phyloP scores from a whole-genome alignment of 1,284 basidiomycete species.

The Volvariella surrecta region DNA sequence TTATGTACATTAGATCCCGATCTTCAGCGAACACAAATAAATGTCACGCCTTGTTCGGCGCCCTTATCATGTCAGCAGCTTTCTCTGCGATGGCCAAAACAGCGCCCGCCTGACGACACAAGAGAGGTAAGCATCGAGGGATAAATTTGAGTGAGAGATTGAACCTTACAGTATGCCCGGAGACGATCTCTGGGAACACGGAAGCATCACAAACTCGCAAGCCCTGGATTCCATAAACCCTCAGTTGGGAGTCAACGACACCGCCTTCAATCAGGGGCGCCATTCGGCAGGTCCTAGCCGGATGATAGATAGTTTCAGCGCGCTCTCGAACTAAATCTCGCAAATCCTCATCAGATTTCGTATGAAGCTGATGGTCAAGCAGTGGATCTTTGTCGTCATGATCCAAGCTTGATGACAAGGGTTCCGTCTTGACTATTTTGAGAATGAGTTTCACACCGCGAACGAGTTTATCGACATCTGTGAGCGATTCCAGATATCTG shows the following conservation, averaged over 20 bases:
- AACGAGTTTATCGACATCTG: constrained; percentile 47
- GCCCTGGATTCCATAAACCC: constrained; percentile 27
- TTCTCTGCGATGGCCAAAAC: constrained; percentile 57
- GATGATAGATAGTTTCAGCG: constrained; percentile 44
- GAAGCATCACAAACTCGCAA: constrained; percentile 55
- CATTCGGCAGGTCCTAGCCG: constrained; percentile 50
- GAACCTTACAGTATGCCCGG: constrained; percentile 51
- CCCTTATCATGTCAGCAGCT: constrained; percentile 47
- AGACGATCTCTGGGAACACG: constrained; percentile 46
- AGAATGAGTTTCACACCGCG: constrained; percentile 43
- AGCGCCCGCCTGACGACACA: constrained; percentile 37
- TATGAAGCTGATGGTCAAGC: constrained; percentile 35
- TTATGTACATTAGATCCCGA: too few relatives aligned
- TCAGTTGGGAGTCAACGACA: constrained; percentile 27
- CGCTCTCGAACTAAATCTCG: constrained; percentile 34
- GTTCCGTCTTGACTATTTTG: constrained; percentile 40
- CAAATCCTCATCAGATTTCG: constrained; percentile 34
- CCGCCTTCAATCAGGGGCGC: constrained; percentile 33
- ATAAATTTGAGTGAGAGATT: constrained; percentile 2
- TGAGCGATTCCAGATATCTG: constrained; percentile 48
- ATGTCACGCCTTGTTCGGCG: too few relatives aligned
- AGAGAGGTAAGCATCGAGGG: constrained; percentile 1
- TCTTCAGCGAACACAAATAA: too few relatives aligned
- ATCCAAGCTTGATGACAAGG: constrained; percentile 41
- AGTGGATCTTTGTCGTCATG: constrained; percentile 23